These are phyloP conservation scores for Eucalyptus cloeziana DNA, from an alignment of 345 rosid species.

Conservation along the genomic window DNA sequence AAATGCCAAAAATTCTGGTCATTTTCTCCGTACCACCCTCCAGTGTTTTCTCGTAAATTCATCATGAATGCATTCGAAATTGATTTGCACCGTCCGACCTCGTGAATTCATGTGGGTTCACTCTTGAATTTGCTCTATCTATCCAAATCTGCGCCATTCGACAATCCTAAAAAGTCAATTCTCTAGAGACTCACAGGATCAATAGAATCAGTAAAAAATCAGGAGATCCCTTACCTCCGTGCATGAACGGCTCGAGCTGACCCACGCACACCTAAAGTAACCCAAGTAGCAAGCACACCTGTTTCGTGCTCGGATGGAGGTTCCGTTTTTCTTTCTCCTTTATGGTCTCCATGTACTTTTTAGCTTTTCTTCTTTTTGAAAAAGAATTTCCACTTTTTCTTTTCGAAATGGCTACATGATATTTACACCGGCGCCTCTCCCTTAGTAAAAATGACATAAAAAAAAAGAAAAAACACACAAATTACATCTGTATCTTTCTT, in stretches of 20 bases:
- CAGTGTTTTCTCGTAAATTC: neutral
- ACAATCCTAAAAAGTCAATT: neutral
- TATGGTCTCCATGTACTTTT: neutral
- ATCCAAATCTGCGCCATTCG: accelerated
- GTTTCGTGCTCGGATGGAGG: neutral
- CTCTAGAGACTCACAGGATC: accelerated
- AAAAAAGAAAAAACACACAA: no score
- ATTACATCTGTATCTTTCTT: neutral
- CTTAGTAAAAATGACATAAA: neutral
- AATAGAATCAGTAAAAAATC: neutral
- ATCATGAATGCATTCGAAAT: neutral
- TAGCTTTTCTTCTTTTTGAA: neutral
- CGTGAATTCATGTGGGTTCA: neutral
- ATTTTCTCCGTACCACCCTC: neutral
- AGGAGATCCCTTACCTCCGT: neutral
- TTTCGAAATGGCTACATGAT: neutral
- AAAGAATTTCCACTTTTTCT: neutral
- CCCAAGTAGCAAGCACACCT: no score
- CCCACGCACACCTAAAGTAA: no score
- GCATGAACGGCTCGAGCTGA: neutral
- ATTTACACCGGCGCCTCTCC: neutral
- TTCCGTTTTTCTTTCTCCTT: neutral
- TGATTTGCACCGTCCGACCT: neutral
- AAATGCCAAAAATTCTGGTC: neutral
- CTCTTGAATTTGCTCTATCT: neutral